Conservation (phyloP, 176 grass and related monocot species). For the Juncus inflexus region DNA sequence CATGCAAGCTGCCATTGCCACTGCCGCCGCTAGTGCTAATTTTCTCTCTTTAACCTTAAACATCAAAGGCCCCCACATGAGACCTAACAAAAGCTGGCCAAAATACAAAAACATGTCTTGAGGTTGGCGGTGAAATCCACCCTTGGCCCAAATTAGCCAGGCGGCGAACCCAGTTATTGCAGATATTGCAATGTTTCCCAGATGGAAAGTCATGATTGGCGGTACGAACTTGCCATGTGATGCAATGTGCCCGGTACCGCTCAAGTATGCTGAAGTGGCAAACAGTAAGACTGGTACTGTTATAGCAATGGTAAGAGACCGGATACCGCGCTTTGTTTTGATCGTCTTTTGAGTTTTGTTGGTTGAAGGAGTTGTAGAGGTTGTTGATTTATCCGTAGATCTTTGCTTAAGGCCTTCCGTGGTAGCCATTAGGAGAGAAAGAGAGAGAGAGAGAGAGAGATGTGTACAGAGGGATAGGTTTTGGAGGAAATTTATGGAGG, state of each 20-base stretch:
- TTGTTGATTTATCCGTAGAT: neutral
- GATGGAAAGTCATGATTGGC: slow-evolving; percentile 37
- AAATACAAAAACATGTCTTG: slow-evolving; percentile 39
- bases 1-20: slow-evolving; percentile 24
- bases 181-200: slow-evolving; percentile 46
- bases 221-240: neutral
- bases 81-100: slow-evolving; percentile 22
- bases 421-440: slow-evolving; percentile 20
- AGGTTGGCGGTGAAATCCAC: slow-evolving; percentile 52
- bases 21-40: slow-evolving; percentile 37
- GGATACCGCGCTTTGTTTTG: slow-evolving; percentile 37
- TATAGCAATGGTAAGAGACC: slow-evolving; percentile 48
- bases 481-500: slow-evolving; percentile 16
- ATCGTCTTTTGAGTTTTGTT: slow-evolving; percentile 13
- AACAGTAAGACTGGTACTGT: slow-evolving; percentile 24
- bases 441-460: neutral
- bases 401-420: slow-evolving; percentile 53
- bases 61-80: slow-evolving; percentile 51
- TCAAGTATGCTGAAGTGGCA: slow-evolving; percentile 7
- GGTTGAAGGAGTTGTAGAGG: neutral
- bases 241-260: neutral
- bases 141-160: slow-evolving; percentile 88
- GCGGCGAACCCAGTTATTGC: slow-evolving; percentile 57
- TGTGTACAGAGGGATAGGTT: slow-evolving; percentile 8
- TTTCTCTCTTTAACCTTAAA: slow-evolving; percentile 21